Conservation (phyloP, 768 basidiomycete genomes). For the Termitomyces sp. region DNA sequence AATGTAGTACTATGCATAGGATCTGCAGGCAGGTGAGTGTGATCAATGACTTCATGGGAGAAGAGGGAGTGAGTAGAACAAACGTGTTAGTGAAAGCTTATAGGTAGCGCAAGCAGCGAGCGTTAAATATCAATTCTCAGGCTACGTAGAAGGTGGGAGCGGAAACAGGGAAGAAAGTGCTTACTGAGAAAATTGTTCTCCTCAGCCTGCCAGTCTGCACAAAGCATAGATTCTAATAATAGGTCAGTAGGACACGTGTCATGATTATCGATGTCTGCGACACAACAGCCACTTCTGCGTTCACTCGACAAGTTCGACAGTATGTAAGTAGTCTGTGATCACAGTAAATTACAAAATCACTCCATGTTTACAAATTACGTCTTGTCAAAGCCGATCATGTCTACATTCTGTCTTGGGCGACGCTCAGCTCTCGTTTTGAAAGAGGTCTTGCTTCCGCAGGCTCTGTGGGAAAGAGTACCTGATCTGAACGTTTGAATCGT, state of each 20-base stretch:
- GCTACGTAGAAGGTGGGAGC: background rate
- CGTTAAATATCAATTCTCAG: background rate
- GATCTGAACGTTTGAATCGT: background rate
- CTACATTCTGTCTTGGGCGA: background rate
- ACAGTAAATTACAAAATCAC: too few relatives aligned
- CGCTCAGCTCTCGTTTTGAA: background rate
- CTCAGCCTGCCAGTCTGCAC: too few relatives aligned
- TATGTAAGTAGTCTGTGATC: too few relatives aligned
- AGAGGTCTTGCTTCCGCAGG: background rate
- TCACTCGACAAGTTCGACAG: too few relatives aligned
- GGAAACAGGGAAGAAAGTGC: background rate
- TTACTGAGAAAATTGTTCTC: too few relatives aligned
- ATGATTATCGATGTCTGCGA: too few relatives aligned
- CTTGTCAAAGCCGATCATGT: background rate
- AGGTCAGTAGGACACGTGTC: too few relatives aligned
- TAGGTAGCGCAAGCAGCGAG: background rate
- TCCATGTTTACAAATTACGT: background rate
- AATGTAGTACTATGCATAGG: background rate
- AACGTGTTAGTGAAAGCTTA: background rate
- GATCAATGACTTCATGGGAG: background rate
- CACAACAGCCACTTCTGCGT: too few relatives aligned
- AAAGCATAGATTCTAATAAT: too few relatives aligned
- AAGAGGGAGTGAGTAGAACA: background rate
- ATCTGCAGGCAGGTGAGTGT: background rate
- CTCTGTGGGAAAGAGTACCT: background rate